Conservation (phyloP, 257 asterid genomes). For the Anisodus tanguticus region DNA sequence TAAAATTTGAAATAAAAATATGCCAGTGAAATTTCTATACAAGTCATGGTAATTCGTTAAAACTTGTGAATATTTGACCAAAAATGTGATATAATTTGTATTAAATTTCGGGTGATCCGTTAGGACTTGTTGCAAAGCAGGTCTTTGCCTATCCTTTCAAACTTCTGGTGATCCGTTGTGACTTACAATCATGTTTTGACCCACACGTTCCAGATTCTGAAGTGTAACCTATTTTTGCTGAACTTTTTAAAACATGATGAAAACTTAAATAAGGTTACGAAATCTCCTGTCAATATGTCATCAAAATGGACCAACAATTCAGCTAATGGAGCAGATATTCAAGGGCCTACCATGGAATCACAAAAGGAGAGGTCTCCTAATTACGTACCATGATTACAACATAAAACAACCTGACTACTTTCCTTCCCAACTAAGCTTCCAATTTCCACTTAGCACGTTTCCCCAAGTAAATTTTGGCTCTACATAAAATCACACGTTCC, state of each 20-base stretch:
- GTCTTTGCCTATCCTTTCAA: no score
- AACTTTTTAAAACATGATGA: background rate
- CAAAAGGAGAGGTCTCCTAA: no score
- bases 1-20: no score
- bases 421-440: conserved; percentile 15
- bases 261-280: background rate
- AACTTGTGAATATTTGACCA: no score
- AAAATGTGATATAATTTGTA: no score
- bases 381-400: background rate
- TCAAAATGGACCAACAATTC: background rate
- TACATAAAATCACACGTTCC: background rate
- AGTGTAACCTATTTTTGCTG: background rate
- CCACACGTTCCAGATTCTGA: no score
- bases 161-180: no score
- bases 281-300: background rate
- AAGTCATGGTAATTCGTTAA: no score
- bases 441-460: background rate
- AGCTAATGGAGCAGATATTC: background rate
- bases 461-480: background rate
- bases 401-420: background rate
- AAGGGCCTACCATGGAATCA: background rate
- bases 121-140: no score
- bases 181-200: no score
- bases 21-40: no score
- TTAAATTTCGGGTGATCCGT: no score